phyloP scores from a whole-genome alignment of 768 basidiomycete species.

The Russula sp. region DNA sequence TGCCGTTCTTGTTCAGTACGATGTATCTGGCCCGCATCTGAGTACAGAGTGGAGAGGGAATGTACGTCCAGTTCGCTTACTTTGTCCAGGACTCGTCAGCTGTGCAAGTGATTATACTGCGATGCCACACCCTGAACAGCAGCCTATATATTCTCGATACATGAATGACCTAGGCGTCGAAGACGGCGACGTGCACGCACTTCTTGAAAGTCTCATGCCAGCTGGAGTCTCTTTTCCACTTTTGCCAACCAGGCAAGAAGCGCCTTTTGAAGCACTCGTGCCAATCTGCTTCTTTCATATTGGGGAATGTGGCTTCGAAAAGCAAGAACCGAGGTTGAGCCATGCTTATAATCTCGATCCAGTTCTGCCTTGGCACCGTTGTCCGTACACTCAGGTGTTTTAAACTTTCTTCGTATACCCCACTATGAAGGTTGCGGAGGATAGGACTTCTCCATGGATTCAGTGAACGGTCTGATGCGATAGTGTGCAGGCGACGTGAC shows the following conservation, averaged over 20 bases:
- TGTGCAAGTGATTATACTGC: slow-evolving; percentile 61
- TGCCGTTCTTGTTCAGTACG: slow-evolving; percentile 66
- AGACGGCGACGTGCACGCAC: slow-evolving; percentile 34
- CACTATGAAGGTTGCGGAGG: slow-evolving; percentile 42
- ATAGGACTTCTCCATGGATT: slow-evolving; percentile 77
- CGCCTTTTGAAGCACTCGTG: slow-evolving; percentile 64
- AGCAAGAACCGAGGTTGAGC: slow-evolving; percentile 57
- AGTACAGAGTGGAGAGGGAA: not conserved
- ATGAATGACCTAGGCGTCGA: slow-evolving; percentile 10
- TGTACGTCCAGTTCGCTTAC: slow-evolving; percentile 32
- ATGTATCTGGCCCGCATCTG: slow-evolving; percentile 47
- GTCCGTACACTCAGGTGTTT: slow-evolving; percentile 54
- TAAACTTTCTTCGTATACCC: slow-evolving; percentile 43
- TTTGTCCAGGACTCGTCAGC: slow-evolving; percentile 79
- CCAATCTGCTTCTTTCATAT: slow-evolving; percentile 60
- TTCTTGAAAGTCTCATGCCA: slow-evolving; percentile 66
- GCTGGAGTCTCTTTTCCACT: slow-evolving; percentile 52
- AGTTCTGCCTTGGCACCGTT: slow-evolving; percentile 68
- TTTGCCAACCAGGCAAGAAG: slow-evolving; percentile 71
- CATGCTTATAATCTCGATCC: slow-evolving; percentile 66
- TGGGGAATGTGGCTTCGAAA: slow-evolving; percentile 61
- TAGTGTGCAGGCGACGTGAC: slow-evolving; percentile 47
- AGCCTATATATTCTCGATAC: slow-evolving; percentile 34
- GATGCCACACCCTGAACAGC: slow-evolving; percentile 61
- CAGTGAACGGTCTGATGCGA: slow-evolving; percentile 55